Conservation (phyloP, 495 filamentous ascomycete genomes). For the Annulohypoxylon moriforme region DNA sequence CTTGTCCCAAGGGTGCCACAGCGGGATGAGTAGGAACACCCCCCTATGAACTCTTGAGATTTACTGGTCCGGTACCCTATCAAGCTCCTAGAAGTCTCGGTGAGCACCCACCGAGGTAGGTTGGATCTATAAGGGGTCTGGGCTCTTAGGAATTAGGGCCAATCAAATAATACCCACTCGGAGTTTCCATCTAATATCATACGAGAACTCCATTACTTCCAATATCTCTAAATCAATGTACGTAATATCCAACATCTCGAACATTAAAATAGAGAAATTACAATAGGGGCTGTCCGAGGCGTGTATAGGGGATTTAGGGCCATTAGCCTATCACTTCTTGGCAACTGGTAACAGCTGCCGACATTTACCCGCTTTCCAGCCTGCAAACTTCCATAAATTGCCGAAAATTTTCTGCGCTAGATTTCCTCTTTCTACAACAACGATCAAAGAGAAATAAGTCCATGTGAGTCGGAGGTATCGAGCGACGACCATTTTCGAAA, state of each 20-base stretch:
- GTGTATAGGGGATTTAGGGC: not conserved
- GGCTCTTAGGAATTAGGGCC: not conserved
- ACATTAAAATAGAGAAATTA: not conserved
- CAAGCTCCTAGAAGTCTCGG: not conserved
- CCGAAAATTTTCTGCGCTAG: constrained; percentile 7
- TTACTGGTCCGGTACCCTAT: not conserved
- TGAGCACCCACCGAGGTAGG: not conserved
- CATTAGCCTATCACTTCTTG: not conserved
- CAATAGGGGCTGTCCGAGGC: not conserved
- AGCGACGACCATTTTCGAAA: not conserved
- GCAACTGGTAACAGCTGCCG: not conserved
- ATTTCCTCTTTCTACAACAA: not conserved
- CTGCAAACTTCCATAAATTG: not conserved
- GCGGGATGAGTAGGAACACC: constrained; percentile 31
- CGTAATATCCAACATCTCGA: not conserved
- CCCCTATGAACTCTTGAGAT: not conserved
- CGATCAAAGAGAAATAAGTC: not conserved
- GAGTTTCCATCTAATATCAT: not conserved
- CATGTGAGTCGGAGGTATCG: not conserved
- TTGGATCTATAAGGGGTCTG: not conserved
- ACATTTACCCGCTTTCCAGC: not conserved
- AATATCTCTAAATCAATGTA: not conserved
- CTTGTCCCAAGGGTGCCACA: constrained; percentile 53
- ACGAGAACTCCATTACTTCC: not conserved
- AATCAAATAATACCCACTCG: not conserved